Base-by-base conservation (phyloP, 2,329 filamentous ascomycete species). In the Cladosporium sp. region DNA sequence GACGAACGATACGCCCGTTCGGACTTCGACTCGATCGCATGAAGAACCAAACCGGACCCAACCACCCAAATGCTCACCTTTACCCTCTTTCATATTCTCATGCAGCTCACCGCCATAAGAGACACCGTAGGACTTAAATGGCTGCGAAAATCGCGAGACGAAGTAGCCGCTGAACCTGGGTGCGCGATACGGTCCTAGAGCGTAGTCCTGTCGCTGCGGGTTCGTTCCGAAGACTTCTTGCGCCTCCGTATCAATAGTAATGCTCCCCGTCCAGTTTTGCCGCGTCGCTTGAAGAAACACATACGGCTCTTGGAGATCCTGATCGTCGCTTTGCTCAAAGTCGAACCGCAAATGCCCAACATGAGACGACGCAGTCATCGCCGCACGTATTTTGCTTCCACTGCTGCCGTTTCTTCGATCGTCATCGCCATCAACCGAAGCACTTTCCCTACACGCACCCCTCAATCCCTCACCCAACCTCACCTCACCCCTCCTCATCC, bases 1-100 rank as follows among this genome's bases (percentile, higher is more conserved):
- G 43, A 77, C 64, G 52, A 76, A 76, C 0, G 74, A 76, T 5
- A 76, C 65, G 1, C 70, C 74, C 1, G 73, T 76, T 5, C 73
- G 69, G n/a, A 76, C 69, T 55, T 77, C 73, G 1, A 77, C 66
- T 16, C 64, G 56, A 1, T 52, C 61, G 1, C 61, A 61, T 5
- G 58, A 54, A 5, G 57, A 35, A 3, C 48, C 43, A 49, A 77
- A 76, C 9, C 56, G 69, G 13, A 72, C 73, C 52, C 73, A 76
- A 9, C 70, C 74, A 37, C 69, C 69, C 2, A 71, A 60, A 44
- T 68, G 63, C 11, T 70, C 70, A 2, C 72, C 73, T 2, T 64
- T 63, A 2, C 63, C 63, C 9, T 52, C 46, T 5, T 9, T 51
- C 2, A 41, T 18, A 4, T 60, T 59, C 4, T 66, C 54, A 2